phyloP scores from a whole-genome alignment of 257 asterid species.

The Euphrasia confusa region DNA sequence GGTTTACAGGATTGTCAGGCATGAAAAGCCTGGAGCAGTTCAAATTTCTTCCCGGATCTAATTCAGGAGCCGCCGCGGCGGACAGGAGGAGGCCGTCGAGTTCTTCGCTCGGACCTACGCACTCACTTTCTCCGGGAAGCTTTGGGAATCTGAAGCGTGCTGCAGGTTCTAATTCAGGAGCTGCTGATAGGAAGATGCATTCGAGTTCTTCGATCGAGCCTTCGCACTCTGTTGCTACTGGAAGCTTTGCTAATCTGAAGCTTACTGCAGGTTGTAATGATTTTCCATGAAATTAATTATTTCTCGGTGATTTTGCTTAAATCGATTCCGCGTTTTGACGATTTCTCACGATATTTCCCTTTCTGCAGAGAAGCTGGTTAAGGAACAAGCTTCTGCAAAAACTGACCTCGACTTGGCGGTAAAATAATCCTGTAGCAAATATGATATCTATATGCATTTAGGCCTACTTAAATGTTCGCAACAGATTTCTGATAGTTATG shows the following conservation, averaged over 20 bases:
- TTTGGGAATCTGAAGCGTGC: conserved; percentile 80
- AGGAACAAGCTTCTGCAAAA: conserved; percentile 91
- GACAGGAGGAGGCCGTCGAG: conserved; percentile 34
- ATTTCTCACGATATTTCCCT: conserved; percentile 14
- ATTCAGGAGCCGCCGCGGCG: conserved; percentile 42
- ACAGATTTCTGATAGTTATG: too few relatives aligned
- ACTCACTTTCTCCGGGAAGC: conserved; percentile 61
- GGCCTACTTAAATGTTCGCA: too few relatives aligned
- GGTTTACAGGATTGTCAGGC: conserved; percentile 64
- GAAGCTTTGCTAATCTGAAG: conserved; percentile 84
- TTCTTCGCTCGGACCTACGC: conserved; percentile 44
- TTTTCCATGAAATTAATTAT: background rate
- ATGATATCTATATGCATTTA: too few relatives aligned
- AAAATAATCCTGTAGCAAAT: conserved; percentile 15
- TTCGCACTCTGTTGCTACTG: conserved; percentile 50
- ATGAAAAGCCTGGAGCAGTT: conserved; percentile 59
- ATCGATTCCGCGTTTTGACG: conserved; percentile 5
- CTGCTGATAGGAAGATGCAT: conserved; percentile 38
- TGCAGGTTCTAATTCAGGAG: conserved; percentile 70
- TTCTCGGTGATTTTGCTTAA: background rate
- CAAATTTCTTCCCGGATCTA: conserved; percentile 42
- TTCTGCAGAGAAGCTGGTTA: conserved; percentile 74
- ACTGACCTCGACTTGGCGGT: conserved; percentile 85
- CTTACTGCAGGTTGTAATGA: conserved; percentile 68
- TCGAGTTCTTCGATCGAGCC: conserved; percentile 42